Evolutionary conservation across 1,284 basidiomycete genomes (phyloP).

Genomic region (Fomitopsis betulina): DNA sequence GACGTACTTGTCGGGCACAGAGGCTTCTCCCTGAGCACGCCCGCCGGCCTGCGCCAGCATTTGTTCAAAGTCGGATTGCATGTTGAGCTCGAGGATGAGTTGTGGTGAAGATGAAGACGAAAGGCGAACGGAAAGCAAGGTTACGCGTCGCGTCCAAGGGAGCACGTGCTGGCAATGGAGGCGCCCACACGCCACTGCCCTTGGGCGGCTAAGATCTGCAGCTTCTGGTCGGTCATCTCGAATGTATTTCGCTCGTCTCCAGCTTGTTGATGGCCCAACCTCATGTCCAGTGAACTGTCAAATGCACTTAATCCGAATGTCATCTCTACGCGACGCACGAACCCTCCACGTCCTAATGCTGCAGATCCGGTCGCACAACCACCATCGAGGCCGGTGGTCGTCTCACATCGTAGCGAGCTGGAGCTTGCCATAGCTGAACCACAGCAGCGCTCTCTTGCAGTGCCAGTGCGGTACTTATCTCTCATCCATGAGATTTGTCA

Average conservation of each 20-base stretch:
- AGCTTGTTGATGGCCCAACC: conserved; percentile 1
- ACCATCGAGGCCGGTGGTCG: conserved; percentile 26
- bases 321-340: conserved; percentile 33
- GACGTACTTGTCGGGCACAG: conserved; percentile 70
- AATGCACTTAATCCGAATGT: conserved; percentile 70
- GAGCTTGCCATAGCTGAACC: conserved; percentile 53
- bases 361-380: background rate
- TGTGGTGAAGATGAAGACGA: background rate
- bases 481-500: conserved; percentile 6
- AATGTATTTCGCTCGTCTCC: background rate
- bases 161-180: conserved; percentile 12
- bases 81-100: conserved; percentile 21
- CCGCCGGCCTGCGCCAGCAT: conserved; percentile 45
- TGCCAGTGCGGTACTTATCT: conserved; percentile 7
- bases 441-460: conserved; percentile 28
- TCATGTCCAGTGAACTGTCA: conserved; percentile 61
- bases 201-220: conserved; percentile 7
- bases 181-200: conserved; percentile 17
- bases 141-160: conserved; percentile 21
- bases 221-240: conserved; percentile 29
- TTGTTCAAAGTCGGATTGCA: conserved; percentile 53
- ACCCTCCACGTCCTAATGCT: conserved; percentile 14
- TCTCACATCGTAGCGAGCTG: conserved; percentile 53
- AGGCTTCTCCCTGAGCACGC: conserved; percentile 41
- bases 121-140: background rate